Conservation (phyloP, 495 filamentous ascomycete genomes). For the Penicillium argentinense region DNA sequence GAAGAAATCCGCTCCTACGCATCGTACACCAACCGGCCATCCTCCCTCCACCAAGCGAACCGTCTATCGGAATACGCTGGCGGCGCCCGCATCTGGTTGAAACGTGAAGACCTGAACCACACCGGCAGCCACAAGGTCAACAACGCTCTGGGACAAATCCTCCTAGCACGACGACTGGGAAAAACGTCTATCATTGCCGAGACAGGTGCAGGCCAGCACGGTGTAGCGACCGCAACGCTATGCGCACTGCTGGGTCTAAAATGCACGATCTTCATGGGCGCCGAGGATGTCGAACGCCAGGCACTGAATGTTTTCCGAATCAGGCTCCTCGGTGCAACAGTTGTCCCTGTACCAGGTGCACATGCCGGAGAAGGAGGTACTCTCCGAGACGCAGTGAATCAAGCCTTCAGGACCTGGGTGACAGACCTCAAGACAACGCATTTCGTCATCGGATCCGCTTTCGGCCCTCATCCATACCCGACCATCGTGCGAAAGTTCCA, state of each 20-base stretch:
- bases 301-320: constrained; percentile 94
- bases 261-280: constrained; percentile 94
- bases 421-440: constrained; percentile 80
- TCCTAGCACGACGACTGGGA: constrained; percentile 77
- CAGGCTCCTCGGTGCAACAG: constrained; percentile 82
- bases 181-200: constrained; percentile 95
- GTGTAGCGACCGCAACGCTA: constrained; percentile 89
- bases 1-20: constrained; percentile 4
- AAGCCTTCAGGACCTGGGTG: constrained; percentile 86
- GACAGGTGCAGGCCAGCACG: constrained; percentile 91
- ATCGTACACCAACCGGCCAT: constrained; percentile 7
- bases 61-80: constrained; percentile 83
- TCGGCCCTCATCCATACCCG: constrained; percentile 93
- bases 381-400: constrained; percentile 90
- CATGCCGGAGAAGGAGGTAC: constrained; percentile 73
- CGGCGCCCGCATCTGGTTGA: constrained; percentile 92
- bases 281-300: constrained; percentile 89
- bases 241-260: constrained; percentile 95
- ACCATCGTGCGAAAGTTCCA: constrained; percentile 97
- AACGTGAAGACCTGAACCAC: constrained; percentile 91
- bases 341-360: constrained; percentile 62
- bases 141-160: constrained; percentile 86
- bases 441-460: constrained; percentile 92
- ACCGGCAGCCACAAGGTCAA: constrained; percentile 91
- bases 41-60: constrained; percentile 59